Base-by-base conservation (phyloP, 1,139 yeast genomes). In the Kodamaea suecica region DNA sequence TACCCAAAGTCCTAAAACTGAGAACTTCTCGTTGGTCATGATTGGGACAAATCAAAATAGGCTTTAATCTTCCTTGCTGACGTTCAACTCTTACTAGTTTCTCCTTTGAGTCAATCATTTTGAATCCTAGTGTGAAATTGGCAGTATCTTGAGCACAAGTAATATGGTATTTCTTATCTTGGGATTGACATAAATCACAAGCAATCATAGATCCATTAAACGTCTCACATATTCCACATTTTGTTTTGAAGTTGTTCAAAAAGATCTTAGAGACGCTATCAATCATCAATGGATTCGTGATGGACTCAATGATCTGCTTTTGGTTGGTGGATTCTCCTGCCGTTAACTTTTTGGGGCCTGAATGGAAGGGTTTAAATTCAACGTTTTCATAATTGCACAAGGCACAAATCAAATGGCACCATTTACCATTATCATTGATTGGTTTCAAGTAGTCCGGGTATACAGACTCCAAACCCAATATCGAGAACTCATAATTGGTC, bases 361-460 rank as follows among this genome's bases (percentile, higher is more conserved):
- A 10, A n/a, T 15, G 21, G 8, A 20, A 16, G 4, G 38, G 30
- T 23, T 47, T 49, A 40, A 63, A 55, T 3, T 49, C 52, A 7
- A 63, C 50, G 5, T 41, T 30, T 8, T 54, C 43, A 35, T 53
- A 42, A 36, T 50, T 65, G 55, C 80, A 80, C 0, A 85, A 39
- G 0, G 94, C 83, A 59, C 98, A 90, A 4, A 78, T 45, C 5
- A 84, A 64, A 61, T 90, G 97, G 26, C 83, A 80, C 97, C 97
- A 90, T 39, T 70, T 68, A 2, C 86, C 84, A 23, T 61, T 48
- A 25, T 73, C 77, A 11, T 55, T 49, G 0, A 95, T 79, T n/a
- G 87, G 73, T 49, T 84, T 85, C 47, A 88, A 57, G 28, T 79
- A 87, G 44, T 84, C 92, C 0, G 84, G 81, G 21, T 63, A 63